Conservation (phyloP, 495 filamentous ascomycete species). For the Penicillium turbatum region DNA sequence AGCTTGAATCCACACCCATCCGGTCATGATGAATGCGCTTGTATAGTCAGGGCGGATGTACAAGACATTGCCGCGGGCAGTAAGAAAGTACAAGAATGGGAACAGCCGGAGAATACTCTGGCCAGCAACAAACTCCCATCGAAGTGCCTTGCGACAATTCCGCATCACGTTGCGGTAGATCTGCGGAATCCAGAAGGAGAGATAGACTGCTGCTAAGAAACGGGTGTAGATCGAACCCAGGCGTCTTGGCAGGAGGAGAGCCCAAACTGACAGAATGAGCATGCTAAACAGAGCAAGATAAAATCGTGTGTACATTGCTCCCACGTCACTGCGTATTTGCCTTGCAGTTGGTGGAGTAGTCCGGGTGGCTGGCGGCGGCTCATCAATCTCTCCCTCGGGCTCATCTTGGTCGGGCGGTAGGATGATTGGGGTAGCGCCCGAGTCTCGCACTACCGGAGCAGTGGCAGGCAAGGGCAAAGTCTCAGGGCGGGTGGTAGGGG, state of each 20-base stretch:
- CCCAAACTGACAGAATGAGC: constrained; percentile 71
- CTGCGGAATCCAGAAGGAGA: constrained; percentile 90
- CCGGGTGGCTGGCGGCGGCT: constrained; percentile 25
- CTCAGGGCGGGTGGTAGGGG: constrained; percentile 31
- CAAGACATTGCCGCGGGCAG: constrained; percentile 67
- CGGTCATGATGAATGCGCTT: constrained; percentile 57
- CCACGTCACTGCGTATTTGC: constrained; percentile 54
- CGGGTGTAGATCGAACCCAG: constrained; percentile 68
- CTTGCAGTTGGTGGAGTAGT: constrained; percentile 27
- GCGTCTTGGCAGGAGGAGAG: constrained; percentile 67
- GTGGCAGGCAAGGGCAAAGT: constrained; percentile 62
- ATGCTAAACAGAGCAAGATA: constrained; percentile 65
- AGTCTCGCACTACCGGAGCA: constrained; percentile 42
- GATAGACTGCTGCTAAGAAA: constrained; percentile 61
- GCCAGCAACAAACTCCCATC: constrained; percentile 83
- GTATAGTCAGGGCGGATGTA: constrained; percentile 67
- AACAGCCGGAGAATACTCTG: constrained; percentile 70
- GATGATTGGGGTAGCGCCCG: constrained; percentile 62
- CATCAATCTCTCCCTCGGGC: constrained; percentile 32
- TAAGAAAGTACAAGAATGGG: constrained; percentile 80
- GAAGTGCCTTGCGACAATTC: constrained; percentile 82
- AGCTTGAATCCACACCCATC: constrained; percentile 93
- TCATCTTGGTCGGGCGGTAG: constrained; percentile 82
- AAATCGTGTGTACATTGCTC: constrained; percentile 75
- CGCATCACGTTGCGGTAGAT: constrained; percentile 85